Conservation (phyloP, 805 yeast species). For the Starmerella riodocensis region DNA sequence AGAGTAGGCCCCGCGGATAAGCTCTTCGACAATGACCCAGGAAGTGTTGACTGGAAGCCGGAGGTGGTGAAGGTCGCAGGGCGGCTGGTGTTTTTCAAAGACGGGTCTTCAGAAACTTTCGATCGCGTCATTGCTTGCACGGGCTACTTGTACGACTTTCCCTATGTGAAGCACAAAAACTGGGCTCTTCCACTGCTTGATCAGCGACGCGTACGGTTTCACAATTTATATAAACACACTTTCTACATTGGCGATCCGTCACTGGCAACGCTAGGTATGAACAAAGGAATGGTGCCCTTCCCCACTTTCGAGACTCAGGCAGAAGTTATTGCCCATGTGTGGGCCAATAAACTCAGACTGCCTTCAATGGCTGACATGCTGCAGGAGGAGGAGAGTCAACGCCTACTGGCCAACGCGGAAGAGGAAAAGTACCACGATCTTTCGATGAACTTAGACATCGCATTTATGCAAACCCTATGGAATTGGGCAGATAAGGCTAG, state of each 20-base stretch:
- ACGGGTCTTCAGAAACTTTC: slow-evolving; percentile 37
- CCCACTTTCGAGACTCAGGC: slow-evolving; percentile 43
- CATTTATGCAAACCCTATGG: slow-evolving; percentile 36
- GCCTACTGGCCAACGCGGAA: slow-evolving; percentile 34
- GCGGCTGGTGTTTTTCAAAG: slow-evolving; percentile 34
- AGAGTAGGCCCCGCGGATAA: slow-evolving; percentile 30
- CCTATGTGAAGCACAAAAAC: slow-evolving; percentile 33
- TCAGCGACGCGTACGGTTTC: slow-evolving; percentile 36
- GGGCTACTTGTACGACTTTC: slow-evolving; percentile 57
- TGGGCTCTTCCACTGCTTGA: slow-evolving; percentile 10
- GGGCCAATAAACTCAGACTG: slow-evolving; percentile 40
- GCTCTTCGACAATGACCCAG: slow-evolving; percentile 24
- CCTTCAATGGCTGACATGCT: slow-evolving; percentile 39
- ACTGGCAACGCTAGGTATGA: slow-evolving; percentile 46
- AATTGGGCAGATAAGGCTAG: slow-evolving; percentile 25
- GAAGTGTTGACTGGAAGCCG: slow-evolving; percentile 30
- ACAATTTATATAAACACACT: slow-evolving; percentile 47
- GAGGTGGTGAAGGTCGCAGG: slow-evolving; percentile 26
- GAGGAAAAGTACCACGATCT: slow-evolving; percentile 41
- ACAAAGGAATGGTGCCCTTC: slow-evolving; percentile 24
- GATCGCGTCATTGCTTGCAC: slow-evolving; percentile 58
- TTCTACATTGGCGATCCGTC: slow-evolving; percentile 48
- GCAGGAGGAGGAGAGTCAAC: slow-evolving; percentile 31
- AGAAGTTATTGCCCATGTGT: slow-evolving; percentile 46
- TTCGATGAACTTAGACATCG: slow-evolving; percentile 42